Evolutionary conservation across 805 yeast species (phyloP), one percentile per base, ranked within the genome.

Genomic region (Metschnikowia baotianmanensis): DNA sequence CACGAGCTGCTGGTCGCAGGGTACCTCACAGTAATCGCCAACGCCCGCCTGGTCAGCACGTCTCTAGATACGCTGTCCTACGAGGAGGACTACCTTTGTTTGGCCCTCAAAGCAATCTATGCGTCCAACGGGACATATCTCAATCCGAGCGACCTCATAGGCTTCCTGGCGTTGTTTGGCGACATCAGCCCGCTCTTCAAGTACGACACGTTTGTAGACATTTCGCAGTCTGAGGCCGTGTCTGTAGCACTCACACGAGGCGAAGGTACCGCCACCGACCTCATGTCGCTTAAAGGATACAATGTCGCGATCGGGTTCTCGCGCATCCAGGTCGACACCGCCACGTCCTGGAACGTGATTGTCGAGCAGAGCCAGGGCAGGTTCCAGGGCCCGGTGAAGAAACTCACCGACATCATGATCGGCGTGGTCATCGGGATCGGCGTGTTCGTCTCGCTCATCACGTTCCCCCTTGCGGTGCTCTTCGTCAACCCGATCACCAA

Each of bases 341-440:
- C 67, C 1, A 67, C 66, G 10, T 40, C 37, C 5, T 89, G 96
- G 97, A 76, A 79, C n/a, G 81, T 89, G 2, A 62, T 81, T 0
- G 78, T 89, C 4, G 82, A 82, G 48, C 95, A 87, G 56, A 63
- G 72, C 1, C 72, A 77, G 45, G 47, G 67, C 2, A 73, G 62
- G 2, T 86, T 88, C 58, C 66, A 78, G 57, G 76, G 69, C 3
- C 93, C 96, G 0, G 72, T 83, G 5, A 63, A 71, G 17, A 75
- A 72, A 47, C 62, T 89, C 29, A 73, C 82, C 1, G 77, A 78
- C 48, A 83, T 89, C 36, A 82, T 86, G 44, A 73, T 82, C 32
- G 95, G 93, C 5, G 82, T 86, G 1, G 87, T 86, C 18, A 67
- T 89, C 27, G 95, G 86, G 1, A 78, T 85, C 16, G 93, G 93